phyloP scores from a whole-genome alignment of 2,329 filamentous ascomycete genomes.

The Sporothrix mexicana region DNA sequence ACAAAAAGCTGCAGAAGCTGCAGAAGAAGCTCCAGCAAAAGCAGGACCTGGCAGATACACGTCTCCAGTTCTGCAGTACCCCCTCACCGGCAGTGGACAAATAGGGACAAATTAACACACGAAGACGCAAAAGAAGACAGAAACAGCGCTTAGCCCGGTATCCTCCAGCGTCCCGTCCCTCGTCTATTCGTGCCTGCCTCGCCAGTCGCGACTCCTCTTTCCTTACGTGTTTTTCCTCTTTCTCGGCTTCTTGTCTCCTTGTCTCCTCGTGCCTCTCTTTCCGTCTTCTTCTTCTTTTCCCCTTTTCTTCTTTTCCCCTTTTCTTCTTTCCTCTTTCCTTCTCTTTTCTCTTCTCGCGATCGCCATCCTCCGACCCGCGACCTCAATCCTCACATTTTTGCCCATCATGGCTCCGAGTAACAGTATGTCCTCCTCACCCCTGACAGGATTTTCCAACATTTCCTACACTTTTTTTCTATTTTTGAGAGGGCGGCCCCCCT shows the following conservation, averaged over 20 bases:
- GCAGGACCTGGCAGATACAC: constrained; percentile 1
- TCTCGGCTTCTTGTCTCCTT: constrained; percentile 17
- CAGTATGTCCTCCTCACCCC: constrained; percentile 38
- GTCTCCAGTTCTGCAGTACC: background rate
- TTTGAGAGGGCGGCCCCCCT: background rate
- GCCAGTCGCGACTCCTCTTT: constrained; percentile 22
- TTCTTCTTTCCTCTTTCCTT: constrained; percentile 1
- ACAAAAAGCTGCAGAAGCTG: background rate
- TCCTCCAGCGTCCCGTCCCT: constrained; percentile 26
- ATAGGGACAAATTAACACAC: background rate
- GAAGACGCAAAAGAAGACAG: background rate
- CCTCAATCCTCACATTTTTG: constrained; percentile 16
- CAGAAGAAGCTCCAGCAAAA: background rate
- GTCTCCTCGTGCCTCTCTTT: background rate
- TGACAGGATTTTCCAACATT: background rate
- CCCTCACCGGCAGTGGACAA: constrained; percentile 8
- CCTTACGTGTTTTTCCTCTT: constrained; percentile 7
- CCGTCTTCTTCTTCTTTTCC: background rate
- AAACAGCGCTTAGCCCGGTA: constrained; percentile 19
- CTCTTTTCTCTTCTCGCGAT: constrained; percentile 17
- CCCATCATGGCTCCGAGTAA: constrained; percentile 49
- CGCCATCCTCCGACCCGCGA: constrained; percentile 12
- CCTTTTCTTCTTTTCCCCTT: constrained; percentile 2
- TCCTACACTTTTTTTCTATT: background rate
- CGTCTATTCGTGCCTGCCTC: constrained; percentile 5